Evolutionary conservation across 108 stramenopile species (phyloP), one percentile per base, ranked within the genome.

Genomic region (Fragilaria crotonensis): DNA sequence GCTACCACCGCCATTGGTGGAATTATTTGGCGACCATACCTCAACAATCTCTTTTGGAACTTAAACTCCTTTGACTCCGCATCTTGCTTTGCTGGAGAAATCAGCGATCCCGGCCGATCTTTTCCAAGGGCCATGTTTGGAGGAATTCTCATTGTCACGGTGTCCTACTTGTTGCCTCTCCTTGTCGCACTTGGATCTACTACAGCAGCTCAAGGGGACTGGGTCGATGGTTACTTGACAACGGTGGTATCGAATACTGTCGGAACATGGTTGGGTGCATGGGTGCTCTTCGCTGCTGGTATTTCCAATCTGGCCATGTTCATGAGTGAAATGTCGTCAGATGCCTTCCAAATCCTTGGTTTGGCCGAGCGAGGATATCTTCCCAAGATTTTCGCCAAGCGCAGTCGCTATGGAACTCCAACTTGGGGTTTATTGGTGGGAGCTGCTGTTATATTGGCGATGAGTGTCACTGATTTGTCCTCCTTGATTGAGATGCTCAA

Each of bases 11-110:
- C 54, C 28, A 20, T 52, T 52, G 81, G 70, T n/a, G 92, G 87
- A 21, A 78, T 97, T 55, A 27, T 87, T 2, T 96, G 95, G 95
- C 51, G 91, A 46, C 84, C 90, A 2, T 92, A 81, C 36, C 66
- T 98, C 50, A 98, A 98, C 71, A 93, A 95, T 61, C 60, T 98
- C 31, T 98, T 94, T 57, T 98, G 97, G 97, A 94, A 97, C 59
- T 65, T 94, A 25, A 97, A 95, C 58, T 81, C 79, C 46, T 98
- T 95, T 56, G 96, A 98, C 57, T 54, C 51, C 23, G 95, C 84
- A 2, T 90, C 84, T 5, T 75, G 70, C 20, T 95, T 96, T 64
- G 87, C 93, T 7, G 92, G 77, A 2, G 94, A 96, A 55, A 86
- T 94, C 4, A 66, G 91, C 3, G 71, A 87, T 57, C 85, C 90